Evolutionary conservation across 202 grass and related monocot genomes (phyloP).

Genomic region (Bolboschoenoplectus hybrid): DNA sequence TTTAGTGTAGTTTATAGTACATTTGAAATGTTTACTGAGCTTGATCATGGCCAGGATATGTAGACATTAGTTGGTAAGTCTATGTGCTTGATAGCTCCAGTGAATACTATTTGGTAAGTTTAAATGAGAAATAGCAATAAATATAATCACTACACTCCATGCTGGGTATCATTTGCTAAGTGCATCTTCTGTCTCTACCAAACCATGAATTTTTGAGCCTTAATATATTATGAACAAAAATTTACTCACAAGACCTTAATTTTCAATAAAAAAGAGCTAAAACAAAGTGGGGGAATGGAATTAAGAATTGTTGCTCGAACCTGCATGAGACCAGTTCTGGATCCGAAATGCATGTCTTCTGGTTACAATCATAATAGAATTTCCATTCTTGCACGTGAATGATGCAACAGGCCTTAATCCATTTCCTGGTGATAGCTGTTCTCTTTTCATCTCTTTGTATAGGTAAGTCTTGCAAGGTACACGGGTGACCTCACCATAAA

Average conservation of each 20-base stretch:
- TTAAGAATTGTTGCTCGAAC: background rate
- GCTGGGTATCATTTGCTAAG: background rate
- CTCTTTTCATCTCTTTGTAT: slow-evolving; percentile 33
- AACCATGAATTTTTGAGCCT: background rate
- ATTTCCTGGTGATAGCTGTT: background rate
- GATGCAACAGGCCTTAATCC: background rate
- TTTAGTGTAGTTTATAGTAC: slow-evolving; percentile 1
- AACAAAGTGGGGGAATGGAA: background rate
- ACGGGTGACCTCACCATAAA: slow-evolving; percentile 75
- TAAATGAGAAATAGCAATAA: background rate
- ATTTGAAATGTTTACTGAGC: background rate
- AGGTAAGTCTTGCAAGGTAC: slow-evolving; percentile 88
- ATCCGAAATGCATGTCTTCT: background rate
- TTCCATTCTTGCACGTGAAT: background rate
- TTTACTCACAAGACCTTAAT: background rate
- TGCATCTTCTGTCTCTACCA: background rate
- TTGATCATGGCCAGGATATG: background rate
- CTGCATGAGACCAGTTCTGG: background rate
- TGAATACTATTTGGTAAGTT: background rate
- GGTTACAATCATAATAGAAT: background rate
- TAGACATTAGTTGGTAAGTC: slow-evolving; percentile 9
- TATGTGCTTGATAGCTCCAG: background rate
- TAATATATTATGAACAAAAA: slow-evolving; percentile 1
- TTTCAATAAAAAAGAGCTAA: slow-evolving; percentile 17
- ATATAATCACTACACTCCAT: background rate